A percentile compares a stretch with the other conserved stretches of the same genome.
These are phyloP conservation scores for Sporothrix inflata DNA, from an alignment of 2,329 filamentous ascomycete genomes.

Conservation along the genomic window DNA sequence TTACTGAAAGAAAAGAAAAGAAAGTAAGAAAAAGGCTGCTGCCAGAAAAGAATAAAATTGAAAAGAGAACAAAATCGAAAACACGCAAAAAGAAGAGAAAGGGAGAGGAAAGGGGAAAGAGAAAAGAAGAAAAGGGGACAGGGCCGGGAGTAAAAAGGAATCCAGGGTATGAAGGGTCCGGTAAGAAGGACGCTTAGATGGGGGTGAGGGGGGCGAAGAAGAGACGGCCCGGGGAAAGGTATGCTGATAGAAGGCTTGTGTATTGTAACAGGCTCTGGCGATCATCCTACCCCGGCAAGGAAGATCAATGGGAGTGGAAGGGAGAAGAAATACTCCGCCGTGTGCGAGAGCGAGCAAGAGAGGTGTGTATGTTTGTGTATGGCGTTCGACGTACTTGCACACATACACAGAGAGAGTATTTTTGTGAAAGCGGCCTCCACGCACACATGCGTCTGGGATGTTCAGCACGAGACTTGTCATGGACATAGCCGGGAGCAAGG, in stretches of 20 bases:
- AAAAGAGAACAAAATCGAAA: conserved; percentile 24
- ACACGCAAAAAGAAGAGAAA: conserved; percentile 28
- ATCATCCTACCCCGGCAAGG: conserved; percentile 24
- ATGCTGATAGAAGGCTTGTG: neutral
- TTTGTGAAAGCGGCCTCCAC: neutral
- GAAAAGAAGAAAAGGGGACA: conserved; percentile 7
- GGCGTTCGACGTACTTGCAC: neutral
- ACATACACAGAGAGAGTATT: neutral
- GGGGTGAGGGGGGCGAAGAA: neutral
- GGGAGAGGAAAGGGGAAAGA: conserved; percentile 13
- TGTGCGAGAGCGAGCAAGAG: neutral
- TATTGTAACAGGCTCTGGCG: conserved; percentile 25
- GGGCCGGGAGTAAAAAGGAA: conserved; percentile 27
- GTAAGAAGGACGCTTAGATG: conserved; percentile 30
- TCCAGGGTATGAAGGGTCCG: conserved; percentile 25
- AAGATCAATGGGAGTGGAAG: conserved; percentile 6
- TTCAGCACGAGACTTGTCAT: conserved; percentile 2
- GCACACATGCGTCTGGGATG: neutral
- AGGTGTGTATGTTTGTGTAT: neutral
- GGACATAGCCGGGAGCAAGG: conserved; percentile 8
- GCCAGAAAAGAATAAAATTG: conserved; percentile 13
- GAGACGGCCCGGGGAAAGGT: conserved; percentile 18
- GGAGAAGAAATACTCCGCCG: neutral
- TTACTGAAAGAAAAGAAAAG: conserved; percentile 30
- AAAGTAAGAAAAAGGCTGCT: conserved; percentile 30